Evolutionary conservation across 2,329 filamentous ascomycete genomes (phyloP), one percentile per base, ranked within the genome.

Genomic region (Corynespora cassiicola): DNA sequence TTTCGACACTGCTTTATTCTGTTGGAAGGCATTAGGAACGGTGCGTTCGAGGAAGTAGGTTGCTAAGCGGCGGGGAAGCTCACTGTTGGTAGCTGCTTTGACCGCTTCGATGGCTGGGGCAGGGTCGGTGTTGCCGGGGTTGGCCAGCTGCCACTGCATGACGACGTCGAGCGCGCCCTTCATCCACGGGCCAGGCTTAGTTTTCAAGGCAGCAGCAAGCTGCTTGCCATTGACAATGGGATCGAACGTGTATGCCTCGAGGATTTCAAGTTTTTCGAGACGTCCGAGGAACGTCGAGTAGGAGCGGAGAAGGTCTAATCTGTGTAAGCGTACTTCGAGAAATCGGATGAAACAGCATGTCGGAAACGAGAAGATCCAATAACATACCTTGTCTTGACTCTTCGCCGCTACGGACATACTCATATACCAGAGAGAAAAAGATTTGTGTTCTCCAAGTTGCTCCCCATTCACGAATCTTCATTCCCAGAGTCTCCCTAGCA

Each of bases 101-200:
- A 77, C 72, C 44, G 71, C 70, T 52, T 73, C 68, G 33, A 77
- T 72, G 10, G 72, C 74, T 38, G 64, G 62, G 20, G 59, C 56
- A 19, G 76, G 70, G 46, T 91, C 85, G 3, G 77, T 80, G 40
- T 73, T 75, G 4, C 76, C 76, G 0, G 90, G 89, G 60, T 97
- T 83, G 23, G 88, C 80, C 35, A 97, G 78, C 68, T 97, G 94
- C 90, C 91, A 97, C 45, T 84, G 84, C 68, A 95, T 81, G 45
- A 89, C 87, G 4, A 90, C 75, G 20, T 95, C 86, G 30, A 96
- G 72, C 3, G 90, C 90, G 29, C 78, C 77, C 36, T 82, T 82
- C 78, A 95, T 87, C 92, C 92, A 97, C n/a, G 76, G 84, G 1
- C 89, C 90, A 0, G 88, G 85, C 47, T 82, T 84, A 0, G 78